Evolutionary conservation across 228 moss, liverwort and hornwort species (phyloP).

Genomic region (Sphagnum fallax): DNA sequence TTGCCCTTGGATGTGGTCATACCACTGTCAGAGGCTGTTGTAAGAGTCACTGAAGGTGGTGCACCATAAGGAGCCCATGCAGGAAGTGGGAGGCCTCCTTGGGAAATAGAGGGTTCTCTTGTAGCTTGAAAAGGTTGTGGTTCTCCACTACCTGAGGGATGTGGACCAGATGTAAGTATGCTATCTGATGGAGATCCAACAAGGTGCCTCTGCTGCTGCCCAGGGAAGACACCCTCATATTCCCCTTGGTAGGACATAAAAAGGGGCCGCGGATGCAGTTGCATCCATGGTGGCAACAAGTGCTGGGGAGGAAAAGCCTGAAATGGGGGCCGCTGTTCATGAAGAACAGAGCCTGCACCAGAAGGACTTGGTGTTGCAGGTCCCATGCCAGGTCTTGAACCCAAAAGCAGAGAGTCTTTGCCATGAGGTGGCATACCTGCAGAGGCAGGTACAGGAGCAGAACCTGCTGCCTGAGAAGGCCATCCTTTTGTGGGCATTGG

Average conservation of each 20-base stretch:
- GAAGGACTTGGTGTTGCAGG: constrained; percentile 27
- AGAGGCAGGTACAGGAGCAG: constrained; percentile 34
- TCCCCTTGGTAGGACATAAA: constrained; percentile 36
- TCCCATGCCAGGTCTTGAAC: constrained; percentile 26
- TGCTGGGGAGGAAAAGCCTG: constrained; percentile 39
- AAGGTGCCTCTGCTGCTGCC: constrained; percentile 30
- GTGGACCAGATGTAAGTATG: constrained; percentile 29
- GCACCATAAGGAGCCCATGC: constrained; percentile 35
- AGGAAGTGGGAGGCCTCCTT: constrained; percentile 31
- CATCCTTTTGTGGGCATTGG: constrained; percentile 43
- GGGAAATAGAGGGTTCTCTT: constrained; percentile 24
- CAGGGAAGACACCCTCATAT: constrained; percentile 23
- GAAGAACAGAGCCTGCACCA: constrained; percentile 13
- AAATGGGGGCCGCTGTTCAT: constrained; percentile 34
- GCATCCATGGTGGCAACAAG: constrained; percentile 52
- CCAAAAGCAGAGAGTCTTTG: constrained; percentile 25
- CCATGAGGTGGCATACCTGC: constrained; percentile 23
- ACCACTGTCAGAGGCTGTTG: constrained; percentile 11
- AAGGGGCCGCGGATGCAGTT: constrained; percentile 57
- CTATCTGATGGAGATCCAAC: constrained; percentile 41
- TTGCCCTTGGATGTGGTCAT: constrained; percentile 18
- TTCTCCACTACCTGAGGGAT: constrained; percentile 19
- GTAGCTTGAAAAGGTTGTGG: constrained; percentile 33
- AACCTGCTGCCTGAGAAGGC: constrained; percentile 54
- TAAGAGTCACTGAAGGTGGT: constrained; percentile 19